phyloP scores from a whole-genome alignment of 768 basidiomycete species.

The Termitomyces sp. region DNA sequence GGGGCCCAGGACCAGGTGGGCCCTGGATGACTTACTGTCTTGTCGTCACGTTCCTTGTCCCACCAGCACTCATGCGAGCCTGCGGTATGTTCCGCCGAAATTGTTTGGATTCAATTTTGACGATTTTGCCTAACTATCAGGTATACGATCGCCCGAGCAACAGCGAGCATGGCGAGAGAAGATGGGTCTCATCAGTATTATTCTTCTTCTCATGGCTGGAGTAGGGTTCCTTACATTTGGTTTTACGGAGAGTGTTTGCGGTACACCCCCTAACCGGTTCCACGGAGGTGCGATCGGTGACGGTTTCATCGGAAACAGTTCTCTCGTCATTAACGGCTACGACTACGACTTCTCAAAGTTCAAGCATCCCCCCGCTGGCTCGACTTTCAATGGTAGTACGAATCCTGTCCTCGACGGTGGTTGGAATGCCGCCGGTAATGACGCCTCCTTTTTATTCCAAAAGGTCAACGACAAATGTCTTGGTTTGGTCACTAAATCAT shows the following conservation, averaged over 20 bases:
- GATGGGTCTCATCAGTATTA: slow-evolving; percentile 85
- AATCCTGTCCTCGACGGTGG: slow-evolving; percentile 79
- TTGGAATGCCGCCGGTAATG: slow-evolving; percentile 81
- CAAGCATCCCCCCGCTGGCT: slow-evolving; percentile 68
- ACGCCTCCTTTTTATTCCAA: slow-evolving; percentile 94
- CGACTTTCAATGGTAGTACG: slow-evolving; percentile 66
- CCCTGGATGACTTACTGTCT: slow-evolving; percentile 96
- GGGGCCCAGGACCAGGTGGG: slow-evolving; percentile 85
- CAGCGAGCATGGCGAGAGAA: slow-evolving; percentile 99
- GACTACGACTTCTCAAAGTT: slow-evolving; percentile 90
- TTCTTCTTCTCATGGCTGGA: slow-evolving; percentile 77
- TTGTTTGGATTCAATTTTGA: background rate
- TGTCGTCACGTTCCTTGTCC: slow-evolving; percentile 79
- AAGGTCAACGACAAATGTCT: slow-evolving; percentile 82
- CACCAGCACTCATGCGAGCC: slow-evolving; percentile 63
- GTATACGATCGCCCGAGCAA: slow-evolving; percentile 85
- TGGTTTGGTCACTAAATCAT: slow-evolving; percentile 66
- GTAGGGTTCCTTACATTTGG: slow-evolving; percentile 99
- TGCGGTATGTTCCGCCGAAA: slow-evolving; percentile 58
- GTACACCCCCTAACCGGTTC: slow-evolving; percentile 77
- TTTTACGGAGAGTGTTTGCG: slow-evolving; percentile 92
- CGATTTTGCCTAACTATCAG: slow-evolving; percentile 30
- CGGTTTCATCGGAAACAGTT: slow-evolving; percentile 64
- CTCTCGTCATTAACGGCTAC: slow-evolving; percentile 91
- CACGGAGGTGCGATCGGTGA: slow-evolving; percentile 73